phyloP scores from a whole-genome alignment of 176 grass and related monocot species.

The Oryza glaberrima region DNA sequence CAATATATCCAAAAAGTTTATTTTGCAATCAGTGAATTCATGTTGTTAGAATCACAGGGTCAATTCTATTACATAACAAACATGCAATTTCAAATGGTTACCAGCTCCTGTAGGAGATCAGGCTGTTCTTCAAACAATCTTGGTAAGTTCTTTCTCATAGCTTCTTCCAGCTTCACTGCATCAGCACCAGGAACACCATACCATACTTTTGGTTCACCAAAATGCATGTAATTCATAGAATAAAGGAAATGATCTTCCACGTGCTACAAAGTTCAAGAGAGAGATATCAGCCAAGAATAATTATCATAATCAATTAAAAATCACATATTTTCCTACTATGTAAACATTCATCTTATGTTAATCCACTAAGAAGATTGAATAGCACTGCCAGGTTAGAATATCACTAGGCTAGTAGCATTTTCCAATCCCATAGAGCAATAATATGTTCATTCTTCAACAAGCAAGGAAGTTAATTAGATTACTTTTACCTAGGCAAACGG shows the following conservation, averaged over 20 bases:
- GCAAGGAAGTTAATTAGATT: not conserved
- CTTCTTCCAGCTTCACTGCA: conserved; percentile 82
- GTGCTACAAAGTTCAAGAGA: conserved; percentile 61
- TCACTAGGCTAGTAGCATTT: conserved; percentile 10
- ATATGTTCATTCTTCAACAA: not conserved
- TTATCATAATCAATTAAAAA: not conserved
- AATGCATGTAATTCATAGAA: conserved; percentile 99
- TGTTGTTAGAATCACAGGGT: conserved; percentile 16
- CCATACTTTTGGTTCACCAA: conserved; percentile 96
- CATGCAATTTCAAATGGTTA: conserved; percentile 44
- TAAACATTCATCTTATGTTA: conserved; percentile 11
- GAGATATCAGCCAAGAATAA: conserved; percentile 3
- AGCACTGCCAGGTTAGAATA: not conserved
- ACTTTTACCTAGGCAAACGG: not conserved
- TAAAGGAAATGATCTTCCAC: conserved; percentile 99
- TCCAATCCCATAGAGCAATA: conserved; percentile 12
- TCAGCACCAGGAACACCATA: conserved; percentile 78
- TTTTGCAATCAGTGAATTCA: not conserved
- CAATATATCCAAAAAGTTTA: conserved; percentile 17
- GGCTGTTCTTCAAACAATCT: conserved; percentile 92
- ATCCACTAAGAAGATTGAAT: not conserved
- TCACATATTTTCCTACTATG: not conserved
- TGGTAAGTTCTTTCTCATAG: conserved; percentile 90
- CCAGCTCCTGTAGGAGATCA: conserved; percentile 95
- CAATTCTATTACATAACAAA: conserved; percentile 15